Evolutionary conservation across 1,139 yeast species (phyloP), one percentile per base, ranked within the genome.

Genomic region (Nadsonia commutata): DNA sequence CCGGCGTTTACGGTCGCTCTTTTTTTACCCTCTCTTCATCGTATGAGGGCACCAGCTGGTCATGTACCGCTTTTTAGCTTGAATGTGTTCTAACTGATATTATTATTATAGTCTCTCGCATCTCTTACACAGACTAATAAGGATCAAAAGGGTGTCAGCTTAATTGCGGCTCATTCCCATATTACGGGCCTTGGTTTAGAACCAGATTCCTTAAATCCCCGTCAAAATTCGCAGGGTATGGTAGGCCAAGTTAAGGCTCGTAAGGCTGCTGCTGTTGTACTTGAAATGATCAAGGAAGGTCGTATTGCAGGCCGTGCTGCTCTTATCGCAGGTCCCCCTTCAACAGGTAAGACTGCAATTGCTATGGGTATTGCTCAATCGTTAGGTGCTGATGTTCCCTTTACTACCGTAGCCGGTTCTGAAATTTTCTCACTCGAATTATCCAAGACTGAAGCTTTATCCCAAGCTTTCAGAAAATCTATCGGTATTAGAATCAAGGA

Each of bases 281-380:
- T 86, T 55, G 86, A 82, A 66, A 84, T 93, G 94, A 83, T 90
- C 47, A 84, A 84, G 59, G 85, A 81, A 40, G 95, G 96, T 31
- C 76, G 83, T 52, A 90, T 93, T 58, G 97, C 98, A 5, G 99
- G 99, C 18, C 76, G 97, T 52, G 97, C 97, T 1, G 93, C 88
- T 27, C 67, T 93, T 52, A 73, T 93, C 49, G 97, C 98, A 0
- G 99, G 99, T 6, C 98, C 98, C 8, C 98, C 98, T 31, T 82
- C 95, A 1, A 93, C 98, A 2, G 99, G 99, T 62, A 93, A 93
- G 62, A 93, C 99, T 9, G 99, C 99, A 43, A 79, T 93, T 56
- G 99, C 99, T 22, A 86, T 88, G 90, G 99, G 96, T 22, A 70
- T 90, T 47, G 74, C 95, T 11, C 97, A 90, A 62, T 76, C 78